Evolutionary conservation across 2,329 filamentous ascomycete genomes (phyloP), one percentile per base, ranked within the genome.

Genomic region (Phaeophleospora eucalypticola): DNA sequence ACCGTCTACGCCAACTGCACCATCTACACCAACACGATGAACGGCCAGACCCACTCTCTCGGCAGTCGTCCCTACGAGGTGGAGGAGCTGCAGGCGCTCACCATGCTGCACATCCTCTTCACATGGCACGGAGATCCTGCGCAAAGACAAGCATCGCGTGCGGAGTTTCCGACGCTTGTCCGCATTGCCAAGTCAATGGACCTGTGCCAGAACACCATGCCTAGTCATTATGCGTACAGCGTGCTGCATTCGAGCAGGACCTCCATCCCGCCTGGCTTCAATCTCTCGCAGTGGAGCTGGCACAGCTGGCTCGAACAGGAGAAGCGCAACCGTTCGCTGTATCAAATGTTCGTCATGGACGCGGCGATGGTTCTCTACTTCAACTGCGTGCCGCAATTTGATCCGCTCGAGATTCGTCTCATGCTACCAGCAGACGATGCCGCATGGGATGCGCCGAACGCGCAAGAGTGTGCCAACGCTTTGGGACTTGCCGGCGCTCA

Each of bases 361-460:
- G 73, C 77, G 14, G 79, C 82, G 9, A 77, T 84, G 61, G 79
- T 79, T 15, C 76, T 89, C 16, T 89, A 83, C 62, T 89, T 87
- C 74, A 88, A 89, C 63, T 68, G 70, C n/a, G 66, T 74, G 8
- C 77, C 83, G 12, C 73, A 79, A 36, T 79, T 88, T 35, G 80
- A 87, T 48, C 68, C 75, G 7, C 73, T 81, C 27, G 83, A 87
- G 55, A 74, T 88, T 41, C 73, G 75, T 21, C 65, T 88, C 32
- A 83, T 84, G n/a, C 69, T 89, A 4, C 85, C 86, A 7, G 77
- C 79, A 12, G 84, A 89, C 57, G 86, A 89, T 64, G 82, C 82
- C 14, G 80, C 82, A 2, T 89, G 85, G 84, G 84, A 88, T 56
- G 84, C 85, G 3, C 71, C 68, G 24, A 77, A 73, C 33, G 66